Evolutionary conservation across 371 early-diverging fungal species (phyloP), one percentile per base, ranked within the genome.

Genomic region (Mortierella sp.): DNA sequence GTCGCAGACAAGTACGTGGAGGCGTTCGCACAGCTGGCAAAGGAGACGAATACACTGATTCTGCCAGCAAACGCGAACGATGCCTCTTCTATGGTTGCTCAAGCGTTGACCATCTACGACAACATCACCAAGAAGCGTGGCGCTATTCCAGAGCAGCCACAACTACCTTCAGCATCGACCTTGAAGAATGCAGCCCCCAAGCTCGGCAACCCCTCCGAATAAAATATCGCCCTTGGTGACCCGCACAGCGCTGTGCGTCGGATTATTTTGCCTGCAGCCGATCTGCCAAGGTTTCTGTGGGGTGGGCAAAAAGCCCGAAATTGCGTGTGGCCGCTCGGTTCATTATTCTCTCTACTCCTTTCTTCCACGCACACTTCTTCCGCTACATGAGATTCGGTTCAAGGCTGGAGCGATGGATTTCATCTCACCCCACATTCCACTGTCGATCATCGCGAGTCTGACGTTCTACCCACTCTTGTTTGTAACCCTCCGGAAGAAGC

Each of bases 1-100:
- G 92, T 98, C 3, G 98, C 98, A n/a, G 97, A 98, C 69, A 94
- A 95, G 83, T 98, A 97, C 72, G 94, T 98, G 45, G 95, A 96
- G 48, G 95, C 96, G 1, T 97, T 97, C 79, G 93, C 90, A 24
- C 84, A 89, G 61, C 84, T 98, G 64, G 98, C 97, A 28, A 96
- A 98, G 86, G 91, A 96, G 72, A 87, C 92, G 28, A 98, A 92
- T 47, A 95, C 98, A 0, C 86, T 98, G 55, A 89, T 98, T 58
- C 89, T 97, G n/a, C 98, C 97, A 13, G 90, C 93, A 28, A 83
- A 91, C 34, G 89, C 94, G 38, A 86, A 86, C 46, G 95, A 98
- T 68, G 90, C 93, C 34, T 89, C 90, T 23, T 82, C 87, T 16
- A 93, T 94, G 91, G 94, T 95, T 28, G 89, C 92, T 51, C 93